Percentiles rank a stretch among this genome's conserved stretches.
Evolutionary conservation across 1,284 basidiomycete species (phyloP).

Genomic region (Cryptococcus hybrid): DNA sequence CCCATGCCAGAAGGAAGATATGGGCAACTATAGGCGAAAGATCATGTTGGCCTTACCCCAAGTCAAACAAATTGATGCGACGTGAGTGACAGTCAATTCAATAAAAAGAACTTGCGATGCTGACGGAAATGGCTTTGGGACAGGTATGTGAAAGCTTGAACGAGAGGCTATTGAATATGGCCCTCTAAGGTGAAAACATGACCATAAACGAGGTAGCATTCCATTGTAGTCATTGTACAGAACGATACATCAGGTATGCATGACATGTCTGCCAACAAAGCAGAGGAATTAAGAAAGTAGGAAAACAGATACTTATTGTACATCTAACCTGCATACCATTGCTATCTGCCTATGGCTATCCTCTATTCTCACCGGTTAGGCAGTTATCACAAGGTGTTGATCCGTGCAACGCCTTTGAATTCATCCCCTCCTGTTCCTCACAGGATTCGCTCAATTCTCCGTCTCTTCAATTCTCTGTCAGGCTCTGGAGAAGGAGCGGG

Average conservation of each 20-base stretch:
- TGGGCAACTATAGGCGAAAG: constrained; percentile 80
- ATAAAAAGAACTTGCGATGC: neutral
- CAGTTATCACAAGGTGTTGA: neutral
- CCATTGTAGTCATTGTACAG: too few species aligned
- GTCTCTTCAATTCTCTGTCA: constrained; percentile 7
- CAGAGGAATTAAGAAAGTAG: too few species aligned
- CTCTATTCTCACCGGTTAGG: neutral
- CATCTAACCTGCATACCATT: neutral
- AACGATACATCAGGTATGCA: too few species aligned
- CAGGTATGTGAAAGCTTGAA: too few species aligned
- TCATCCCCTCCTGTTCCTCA: neutral
- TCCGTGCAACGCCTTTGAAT: too few species aligned
- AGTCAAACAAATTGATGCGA: constrained; percentile 91
- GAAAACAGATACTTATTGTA: too few species aligned
- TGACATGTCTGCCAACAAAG: too few species aligned
- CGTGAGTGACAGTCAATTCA: constrained; percentile 57
- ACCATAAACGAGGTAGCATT: too few species aligned
- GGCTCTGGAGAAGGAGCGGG: constrained; percentile 7
- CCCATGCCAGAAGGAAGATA: constrained; percentile 80
- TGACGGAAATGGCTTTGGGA: neutral
- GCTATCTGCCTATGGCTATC: neutral
- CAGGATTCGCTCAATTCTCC: neutral
- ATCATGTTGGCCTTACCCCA: constrained; percentile 85
- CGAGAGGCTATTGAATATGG: too few species aligned
- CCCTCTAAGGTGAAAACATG: too few species aligned